Evolutionary conservation across 2,329 filamentous ascomycete species (phyloP).

Genomic region (Pseudopyricularia javanii): DNA sequence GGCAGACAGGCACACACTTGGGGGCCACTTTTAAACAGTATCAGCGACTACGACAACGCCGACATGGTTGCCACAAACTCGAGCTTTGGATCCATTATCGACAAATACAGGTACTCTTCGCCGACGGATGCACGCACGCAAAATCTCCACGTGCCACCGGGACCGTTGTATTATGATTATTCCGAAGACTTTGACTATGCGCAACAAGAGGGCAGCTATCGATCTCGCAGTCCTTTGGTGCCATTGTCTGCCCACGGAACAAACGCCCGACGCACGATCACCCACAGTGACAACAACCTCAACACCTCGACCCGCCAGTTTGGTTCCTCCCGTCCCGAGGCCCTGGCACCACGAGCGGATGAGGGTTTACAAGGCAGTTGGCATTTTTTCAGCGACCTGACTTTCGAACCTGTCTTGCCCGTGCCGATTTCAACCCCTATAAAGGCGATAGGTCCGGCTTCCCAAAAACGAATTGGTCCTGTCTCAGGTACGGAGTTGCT

Average conservation of each 20-base stretch:
- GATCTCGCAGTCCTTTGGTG: slow-evolving; percentile 13
- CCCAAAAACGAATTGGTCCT: neutral
- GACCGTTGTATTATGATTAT: slow-evolving; percentile 39
- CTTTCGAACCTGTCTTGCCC: neutral
- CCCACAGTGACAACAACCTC: neutral
- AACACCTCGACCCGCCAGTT: neutral
- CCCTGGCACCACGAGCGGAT: neutral
- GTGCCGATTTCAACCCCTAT: neutral
- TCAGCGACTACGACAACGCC: slow-evolving; percentile 20
- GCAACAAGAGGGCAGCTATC: slow-evolving; percentile 1
- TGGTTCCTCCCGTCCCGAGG: neutral
- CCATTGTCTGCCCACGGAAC: slow-evolving; percentile 10
- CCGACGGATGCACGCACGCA: slow-evolving; percentile 12
- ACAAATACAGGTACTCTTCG: slow-evolving; percentile 27
- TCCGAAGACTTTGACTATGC: slow-evolving; percentile 32
- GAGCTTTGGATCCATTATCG: slow-evolving; percentile 36
- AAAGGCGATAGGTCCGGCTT: no score
- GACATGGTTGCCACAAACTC: slow-evolving; percentile 27
- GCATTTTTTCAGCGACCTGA: neutral
- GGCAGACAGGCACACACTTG: slow-evolving; percentile 7
- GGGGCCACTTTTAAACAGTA: slow-evolving; percentile 17
- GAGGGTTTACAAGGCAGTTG: neutral
- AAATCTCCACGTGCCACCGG: slow-evolving; percentile 10
- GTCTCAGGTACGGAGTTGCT: neutral
- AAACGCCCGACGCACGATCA: neutral